phyloP scores from a whole-genome alignment of 225 moss, liverwort and hornwort genomes.

The Sphagnum contortum region DNA sequence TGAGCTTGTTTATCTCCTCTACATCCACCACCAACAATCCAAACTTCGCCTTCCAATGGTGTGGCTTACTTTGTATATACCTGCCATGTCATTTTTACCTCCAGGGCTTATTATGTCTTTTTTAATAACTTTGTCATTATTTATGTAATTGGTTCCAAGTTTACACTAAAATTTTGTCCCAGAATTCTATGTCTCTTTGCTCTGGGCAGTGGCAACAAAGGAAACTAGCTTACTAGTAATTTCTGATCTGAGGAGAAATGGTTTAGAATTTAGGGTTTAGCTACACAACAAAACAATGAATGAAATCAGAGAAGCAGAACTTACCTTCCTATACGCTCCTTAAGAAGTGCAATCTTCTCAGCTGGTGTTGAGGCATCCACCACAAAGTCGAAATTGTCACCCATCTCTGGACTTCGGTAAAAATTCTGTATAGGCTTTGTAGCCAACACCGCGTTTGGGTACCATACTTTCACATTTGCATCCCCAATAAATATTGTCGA shows the following conservation, averaged over 20 bases:
- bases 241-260: too few relatives aligned
- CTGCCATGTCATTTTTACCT: constrained; percentile 10
- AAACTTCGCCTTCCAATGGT: constrained; percentile 33
- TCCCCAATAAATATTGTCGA: constrained; percentile 55
- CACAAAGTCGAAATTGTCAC: constrained; percentile 42
- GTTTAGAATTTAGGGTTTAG: too few relatives aligned
- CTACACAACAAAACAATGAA: too few relatives aligned
- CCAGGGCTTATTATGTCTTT: too few relatives aligned
- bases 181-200: too few relatives aligned
- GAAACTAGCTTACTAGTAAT: too few relatives aligned
- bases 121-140: too few relatives aligned
- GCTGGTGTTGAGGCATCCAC: constrained; percentile 29
- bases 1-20: constrained; percentile 43
- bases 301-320: not conserved
- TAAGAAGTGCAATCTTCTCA: constrained; percentile 35
- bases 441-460: constrained; percentile 54
- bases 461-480: constrained; percentile 45
- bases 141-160: too few relatives aligned
- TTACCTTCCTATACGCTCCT: constrained; percentile 39
- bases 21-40: constrained; percentile 34
- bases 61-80: constrained; percentile 29
- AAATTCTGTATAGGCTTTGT: constrained; percentile 59
- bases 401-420: constrained; percentile 61
- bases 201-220: too few relatives aligned
- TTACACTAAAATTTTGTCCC: too few relatives aligned